Evolutionary conservation across 768 basidiomycete species (phyloP).

Genomic region (Porphyrellus cyaneotinctus): DNA sequence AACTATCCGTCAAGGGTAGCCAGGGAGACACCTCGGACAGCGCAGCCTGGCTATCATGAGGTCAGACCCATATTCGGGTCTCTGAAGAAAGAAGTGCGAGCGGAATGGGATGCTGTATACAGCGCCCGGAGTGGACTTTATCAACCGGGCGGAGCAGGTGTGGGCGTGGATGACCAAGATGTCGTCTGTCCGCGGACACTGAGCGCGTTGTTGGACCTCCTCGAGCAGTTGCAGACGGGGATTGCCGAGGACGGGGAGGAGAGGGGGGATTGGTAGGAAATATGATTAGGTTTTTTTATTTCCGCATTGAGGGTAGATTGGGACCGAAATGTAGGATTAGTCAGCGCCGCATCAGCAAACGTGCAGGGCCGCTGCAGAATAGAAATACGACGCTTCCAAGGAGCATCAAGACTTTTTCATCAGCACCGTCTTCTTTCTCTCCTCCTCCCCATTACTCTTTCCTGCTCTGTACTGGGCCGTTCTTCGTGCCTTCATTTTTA

Average conservation of each 20-base stretch:
- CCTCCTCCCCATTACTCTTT: slow-evolving; percentile 20
- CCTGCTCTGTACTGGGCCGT: slow-evolving; percentile 26
- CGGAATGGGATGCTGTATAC: neutral
- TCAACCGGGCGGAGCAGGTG: slow-evolving; percentile 8
- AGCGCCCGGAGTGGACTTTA: neutral
- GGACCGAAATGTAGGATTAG: slow-evolving; percentile 16
- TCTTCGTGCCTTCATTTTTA: slow-evolving; percentile 42
- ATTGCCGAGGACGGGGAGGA: neutral
- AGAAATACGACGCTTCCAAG: slow-evolving; percentile 33
- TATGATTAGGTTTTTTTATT: neutral
- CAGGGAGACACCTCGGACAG: neutral
- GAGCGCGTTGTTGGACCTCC: neutral
- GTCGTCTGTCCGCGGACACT: slow-evolving; percentile 11
- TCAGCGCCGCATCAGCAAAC: slow-evolving; percentile 19
- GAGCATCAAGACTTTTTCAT: slow-evolving; percentile 31
- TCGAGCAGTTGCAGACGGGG: too few relatives aligned
- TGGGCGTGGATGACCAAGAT: slow-evolving; percentile 4
- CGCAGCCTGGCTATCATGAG: neutral
- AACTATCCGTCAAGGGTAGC: too few relatives aligned
- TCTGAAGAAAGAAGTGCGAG: neutral
- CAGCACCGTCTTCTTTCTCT: slow-evolving; percentile 32
- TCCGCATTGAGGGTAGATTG: slow-evolving; percentile 10
- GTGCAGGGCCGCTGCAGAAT: slow-evolving; percentile 28
- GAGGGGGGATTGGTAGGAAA: neutral
- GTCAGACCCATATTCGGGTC: neutral